Conservation (phyloP, 2,329 filamentous ascomycete genomes). For the Moelleriella libera region DNA sequence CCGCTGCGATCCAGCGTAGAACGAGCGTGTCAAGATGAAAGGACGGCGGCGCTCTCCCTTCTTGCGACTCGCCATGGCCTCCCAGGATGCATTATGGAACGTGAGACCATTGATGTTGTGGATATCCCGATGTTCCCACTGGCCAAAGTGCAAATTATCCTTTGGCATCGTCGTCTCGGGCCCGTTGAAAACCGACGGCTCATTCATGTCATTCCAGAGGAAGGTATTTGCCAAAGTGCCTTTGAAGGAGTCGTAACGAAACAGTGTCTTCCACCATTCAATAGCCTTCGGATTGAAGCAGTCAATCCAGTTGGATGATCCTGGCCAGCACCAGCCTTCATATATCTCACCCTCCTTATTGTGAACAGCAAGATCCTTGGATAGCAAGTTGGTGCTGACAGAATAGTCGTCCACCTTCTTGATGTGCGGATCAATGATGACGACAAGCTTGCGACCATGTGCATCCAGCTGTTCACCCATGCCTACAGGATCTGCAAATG, state of each 20-base stretch:
- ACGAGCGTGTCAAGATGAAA: constrained; percentile 85
- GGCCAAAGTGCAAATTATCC: constrained; percentile 81
- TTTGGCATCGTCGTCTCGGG: constrained; percentile 98
- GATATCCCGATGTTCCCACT: constrained; percentile 93
- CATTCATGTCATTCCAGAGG: constrained; percentile 99
- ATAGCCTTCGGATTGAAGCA: constrained; percentile 86
- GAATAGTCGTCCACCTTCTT: constrained; percentile 75
- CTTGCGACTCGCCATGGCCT: constrained; percentile 72
- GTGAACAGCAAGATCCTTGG: constrained; percentile 68
- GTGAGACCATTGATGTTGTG: constrained; percentile 95
- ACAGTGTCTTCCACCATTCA: constrained; percentile 82
- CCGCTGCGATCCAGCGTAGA: constrained; percentile 82
- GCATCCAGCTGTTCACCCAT: constrained; percentile 84
- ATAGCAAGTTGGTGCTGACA: constrained; percentile 68
- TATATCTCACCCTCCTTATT: constrained; percentile 84
- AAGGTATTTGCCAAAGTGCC: constrained; percentile 77
- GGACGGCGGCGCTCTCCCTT: constrained; percentile 75
- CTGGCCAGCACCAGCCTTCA: constrained; percentile 98
- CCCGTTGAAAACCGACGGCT: constrained; percentile 96
- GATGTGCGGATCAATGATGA: constrained; percentile 95
- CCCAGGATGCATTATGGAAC: constrained; percentile 84
- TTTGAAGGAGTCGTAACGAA: constrained; percentile 79
- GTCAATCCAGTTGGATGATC: constrained; percentile 92
- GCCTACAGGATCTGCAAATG: constrained; percentile 68
- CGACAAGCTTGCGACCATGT: constrained; percentile 78